These are phyloP conservation scores for Colletotrichum tofieldiae DNA, from an alignment of 2,329 filamentous ascomycete species.

Conservation along the genomic window DNA sequence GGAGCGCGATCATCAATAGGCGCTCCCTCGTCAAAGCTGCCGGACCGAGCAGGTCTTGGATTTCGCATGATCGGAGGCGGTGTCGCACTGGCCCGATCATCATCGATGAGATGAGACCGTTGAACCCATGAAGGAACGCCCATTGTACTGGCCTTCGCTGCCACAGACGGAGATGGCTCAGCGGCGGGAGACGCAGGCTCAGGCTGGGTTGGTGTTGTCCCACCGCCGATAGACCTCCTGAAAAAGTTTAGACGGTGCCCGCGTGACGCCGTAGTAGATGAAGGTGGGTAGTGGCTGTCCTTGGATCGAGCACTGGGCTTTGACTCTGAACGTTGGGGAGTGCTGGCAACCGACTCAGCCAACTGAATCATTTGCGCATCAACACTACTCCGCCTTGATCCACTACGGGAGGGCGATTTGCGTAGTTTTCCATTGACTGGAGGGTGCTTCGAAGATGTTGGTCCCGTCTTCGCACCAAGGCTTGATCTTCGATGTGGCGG, in stretches of 20 bases:
- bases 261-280: slow-evolving; percentile 60
- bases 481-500: slow-evolving; percentile 70
- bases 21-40: slow-evolving; percentile 42
- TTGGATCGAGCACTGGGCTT: slow-evolving; percentile 48
- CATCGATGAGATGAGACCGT: slow-evolving; percentile 54
- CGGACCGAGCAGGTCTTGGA: slow-evolving; percentile 42
- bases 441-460: slow-evolving; percentile 46
- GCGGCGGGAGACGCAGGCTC: slow-evolving; percentile 44
- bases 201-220: slow-evolving; percentile 42
- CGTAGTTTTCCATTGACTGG: slow-evolving; percentile 45
- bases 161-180: slow-evolving; percentile 40
- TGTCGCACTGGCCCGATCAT: slow-evolving; percentile 65
- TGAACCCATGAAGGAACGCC: slow-evolving; percentile 60
- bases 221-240: slow-evolving; percentile 64
- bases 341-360: slow-evolving; percentile 43
- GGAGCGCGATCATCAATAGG: slow-evolving; percentile 21
- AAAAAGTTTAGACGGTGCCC: slow-evolving; percentile 67
- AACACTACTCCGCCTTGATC: slow-evolving; percentile 50
- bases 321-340: slow-evolving; percentile 45
- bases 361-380: slow-evolving; percentile 49
- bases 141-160: slow-evolving; percentile 45
- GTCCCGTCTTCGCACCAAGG: slow-evolving; percentile 63
- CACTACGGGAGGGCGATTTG: slow-evolving; percentile 47
- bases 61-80: slow-evolving; percentile 71
- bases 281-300: slow-evolving; percentile 65